Evolutionary conservation across 208 protist species (phyloP).

Genomic region (Crithidia thermophila): DNA sequence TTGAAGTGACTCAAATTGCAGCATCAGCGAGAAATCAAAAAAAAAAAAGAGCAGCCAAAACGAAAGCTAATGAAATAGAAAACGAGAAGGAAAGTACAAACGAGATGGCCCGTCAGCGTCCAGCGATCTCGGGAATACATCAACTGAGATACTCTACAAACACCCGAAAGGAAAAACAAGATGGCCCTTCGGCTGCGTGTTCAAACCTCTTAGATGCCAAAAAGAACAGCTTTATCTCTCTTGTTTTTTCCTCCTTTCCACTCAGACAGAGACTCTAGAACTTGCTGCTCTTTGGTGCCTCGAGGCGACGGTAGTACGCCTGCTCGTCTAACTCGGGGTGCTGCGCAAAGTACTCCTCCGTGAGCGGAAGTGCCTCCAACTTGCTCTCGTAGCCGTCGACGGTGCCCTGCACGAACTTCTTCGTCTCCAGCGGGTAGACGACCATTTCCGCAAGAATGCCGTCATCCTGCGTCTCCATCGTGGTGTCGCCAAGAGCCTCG

Average conservation of each 20-base stretch:
- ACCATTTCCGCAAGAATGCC: conserved; percentile 63
- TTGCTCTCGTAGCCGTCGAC: conserved; percentile 77
- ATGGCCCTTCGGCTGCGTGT: too few relatives aligned
- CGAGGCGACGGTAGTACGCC: conserved; percentile 65
- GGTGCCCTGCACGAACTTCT: conserved; percentile 61
- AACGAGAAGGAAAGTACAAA: too few relatives aligned
- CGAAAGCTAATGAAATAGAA: too few relatives aligned
- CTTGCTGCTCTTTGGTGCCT: conserved; percentile 44
- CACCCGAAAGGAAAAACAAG: too few relatives aligned
- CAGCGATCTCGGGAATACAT: too few relatives aligned
- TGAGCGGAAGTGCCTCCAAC: conserved; percentile 71
- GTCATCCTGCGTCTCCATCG: conserved; percentile 57
- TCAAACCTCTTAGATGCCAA: too few relatives aligned
- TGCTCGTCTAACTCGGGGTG: conserved; percentile 63
- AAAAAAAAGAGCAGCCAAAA: too few relatives aligned
- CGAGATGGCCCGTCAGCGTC: too few relatives aligned
- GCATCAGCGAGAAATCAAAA: too few relatives aligned
- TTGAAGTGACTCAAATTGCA: too few relatives aligned
- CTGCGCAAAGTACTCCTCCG: conserved; percentile 74
- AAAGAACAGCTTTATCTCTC: too few relatives aligned
- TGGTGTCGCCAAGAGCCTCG: conserved; percentile 46
- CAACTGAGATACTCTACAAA: too few relatives aligned
- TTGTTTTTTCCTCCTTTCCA: conserved; percentile 2
- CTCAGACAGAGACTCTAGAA: conserved; percentile 36
- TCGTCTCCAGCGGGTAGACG: conserved; percentile 71